Conservation (phyloP, 495 filamentous ascomycete genomes). For the Pyrenula aspistea region DNA sequence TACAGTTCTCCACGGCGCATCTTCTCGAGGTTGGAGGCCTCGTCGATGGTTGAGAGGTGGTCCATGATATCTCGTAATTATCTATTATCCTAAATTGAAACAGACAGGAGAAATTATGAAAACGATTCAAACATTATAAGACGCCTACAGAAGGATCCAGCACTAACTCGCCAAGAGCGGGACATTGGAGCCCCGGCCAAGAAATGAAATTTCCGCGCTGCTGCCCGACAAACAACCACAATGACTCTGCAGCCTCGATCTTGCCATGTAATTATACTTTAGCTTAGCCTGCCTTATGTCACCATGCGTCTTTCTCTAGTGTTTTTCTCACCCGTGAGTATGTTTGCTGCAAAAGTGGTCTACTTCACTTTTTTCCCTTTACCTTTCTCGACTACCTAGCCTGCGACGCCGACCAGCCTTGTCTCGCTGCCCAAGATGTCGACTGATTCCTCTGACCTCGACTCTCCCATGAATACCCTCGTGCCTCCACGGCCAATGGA, state of each 20-base stretch:
- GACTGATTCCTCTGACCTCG: neutral
- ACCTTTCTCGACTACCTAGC: too few relatives aligned
- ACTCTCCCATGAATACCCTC: neutral
- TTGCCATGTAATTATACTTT: neutral
- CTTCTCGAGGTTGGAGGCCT: slow-evolving; percentile 10
- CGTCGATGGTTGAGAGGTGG: neutral
- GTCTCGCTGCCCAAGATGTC: neutral
- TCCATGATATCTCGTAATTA: neutral
- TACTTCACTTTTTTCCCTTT: too few relatives aligned
- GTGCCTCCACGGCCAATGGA: slow-evolving; percentile 3
- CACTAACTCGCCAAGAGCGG: neutral
- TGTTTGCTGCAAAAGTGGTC: too few relatives aligned
- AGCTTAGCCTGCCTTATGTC: neutral
- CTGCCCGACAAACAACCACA: neutral
- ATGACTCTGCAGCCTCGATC: neutral
- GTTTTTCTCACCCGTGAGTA: too few relatives aligned
- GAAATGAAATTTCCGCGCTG: too few relatives aligned
- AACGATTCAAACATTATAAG: too few relatives aligned
- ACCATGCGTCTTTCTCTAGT: neutral
- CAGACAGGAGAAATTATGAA: too few relatives aligned
- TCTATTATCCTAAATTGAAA: too few relatives aligned
- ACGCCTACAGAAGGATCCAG: neutral
- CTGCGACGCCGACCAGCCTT: neutral
- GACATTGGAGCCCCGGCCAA: too few relatives aligned
- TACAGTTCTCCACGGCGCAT: slow-evolving; percentile 32